Conservation (phyloP, 1,284 basidiomycete species). For the Irpex sp. region DNA sequence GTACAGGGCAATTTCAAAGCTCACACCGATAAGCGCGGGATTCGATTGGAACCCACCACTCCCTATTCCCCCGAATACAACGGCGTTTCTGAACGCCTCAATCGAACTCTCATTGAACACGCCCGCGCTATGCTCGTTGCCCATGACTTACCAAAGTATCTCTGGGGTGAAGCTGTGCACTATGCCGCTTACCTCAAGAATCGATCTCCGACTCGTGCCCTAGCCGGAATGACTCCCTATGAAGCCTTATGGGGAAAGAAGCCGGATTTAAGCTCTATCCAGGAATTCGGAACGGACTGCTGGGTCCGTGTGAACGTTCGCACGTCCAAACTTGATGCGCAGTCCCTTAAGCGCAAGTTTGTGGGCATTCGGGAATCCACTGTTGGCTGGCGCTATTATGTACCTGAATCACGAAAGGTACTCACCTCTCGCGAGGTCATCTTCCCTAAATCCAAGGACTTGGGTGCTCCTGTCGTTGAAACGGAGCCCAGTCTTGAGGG, state of each 20-base stretch:
- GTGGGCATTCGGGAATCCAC: constrained; percentile 22
- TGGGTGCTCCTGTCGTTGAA: background rate
- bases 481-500: constrained; percentile 1
- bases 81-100: constrained; percentile 25
- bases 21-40: constrained; percentile 1
- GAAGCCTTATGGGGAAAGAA: constrained; percentile 12
- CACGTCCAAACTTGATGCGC: constrained; percentile 15
- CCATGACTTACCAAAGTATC: constrained; percentile 13
- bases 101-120: constrained; percentile 23
- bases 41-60: constrained; percentile 3
- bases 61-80: constrained; percentile 21
- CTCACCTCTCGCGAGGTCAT: constrained; percentile 22
- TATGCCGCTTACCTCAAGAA: constrained; percentile 14
- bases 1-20: background rate
- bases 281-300: constrained; percentile 21
- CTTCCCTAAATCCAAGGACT: constrained; percentile 11
- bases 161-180: constrained; percentile 25
- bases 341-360: constrained; percentile 20
- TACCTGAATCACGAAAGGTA: constrained; percentile 14
- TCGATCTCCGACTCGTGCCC: constrained; percentile 10
- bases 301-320: constrained; percentile 16
- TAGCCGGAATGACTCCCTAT: constrained; percentile 8
- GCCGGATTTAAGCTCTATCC: constrained; percentile 19
- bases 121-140: constrained; percentile 23
- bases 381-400: constrained; percentile 19